Base-by-base conservation (phyloP, 345 rosid species). In the Aurinia saxatilis region DNA sequence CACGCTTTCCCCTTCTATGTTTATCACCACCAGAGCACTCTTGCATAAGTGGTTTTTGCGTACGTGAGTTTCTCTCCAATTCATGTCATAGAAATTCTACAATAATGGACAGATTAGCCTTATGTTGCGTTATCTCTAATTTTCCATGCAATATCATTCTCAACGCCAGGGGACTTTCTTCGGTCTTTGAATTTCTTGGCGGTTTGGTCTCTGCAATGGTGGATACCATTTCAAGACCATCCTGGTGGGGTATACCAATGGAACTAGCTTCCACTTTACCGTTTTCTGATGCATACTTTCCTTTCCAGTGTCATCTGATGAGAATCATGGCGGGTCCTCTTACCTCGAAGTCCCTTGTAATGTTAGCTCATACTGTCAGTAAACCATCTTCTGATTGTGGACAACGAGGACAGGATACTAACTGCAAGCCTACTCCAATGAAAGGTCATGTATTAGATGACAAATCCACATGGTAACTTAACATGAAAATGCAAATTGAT, bases 41-140 rank as follows among this genome's bases (percentile, higher is more conserved):
- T 74, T 90, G 42, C 95, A 87, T 65, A 77, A 73, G 30, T 90
- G 95, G 92, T 67, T 90, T 75, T 60, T 90, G 59, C 76, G 70
- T 39, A 76, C 90, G 95, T 87, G 69, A 83, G 92, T 84, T 63
- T 57, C 48, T 8, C 0, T 70, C 49, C 54, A 12, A 17, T 9
- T 45, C 39, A 14, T 63, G 50, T 19, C 41, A 6, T 50, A 6
- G 18, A 29, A 27, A 42, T 10, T n/a, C 23, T 64, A 44, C 53
- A 18, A 39, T 41, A 17, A 1, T 55, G 14, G 6, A 38, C 5
- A 7, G 12, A 33, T 40, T 10, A n/a, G 12, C 16, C 13, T 14
- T 10, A 11, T 19, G 8, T 41, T 52, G 8, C 8, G 12, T 47
- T 16, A 29, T 35, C 29, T 50, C 45, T 40, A 40, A 37, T 15